Conservation (phyloP, 2,329 filamentous ascomycete species). For the Ceratocystis huliohia region DNA sequence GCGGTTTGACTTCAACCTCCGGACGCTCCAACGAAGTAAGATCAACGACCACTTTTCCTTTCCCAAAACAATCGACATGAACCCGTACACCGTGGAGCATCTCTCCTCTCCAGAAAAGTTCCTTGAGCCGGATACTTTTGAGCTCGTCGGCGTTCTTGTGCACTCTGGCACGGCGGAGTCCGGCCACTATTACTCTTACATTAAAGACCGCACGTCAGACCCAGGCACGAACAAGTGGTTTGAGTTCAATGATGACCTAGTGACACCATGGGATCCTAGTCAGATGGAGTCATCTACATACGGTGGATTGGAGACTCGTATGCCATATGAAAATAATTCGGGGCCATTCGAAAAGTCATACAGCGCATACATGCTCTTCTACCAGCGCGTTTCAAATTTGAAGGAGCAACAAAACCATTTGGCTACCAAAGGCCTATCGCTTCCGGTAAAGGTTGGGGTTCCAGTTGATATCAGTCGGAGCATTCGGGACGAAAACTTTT, state of each 20-base stretch:
- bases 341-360: constrained; percentile 53
- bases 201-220: constrained; percentile 59
- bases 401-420: constrained; percentile 31
- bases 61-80: constrained; percentile 70
- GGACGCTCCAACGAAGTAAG: constrained; percentile 69
- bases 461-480: constrained; percentile 38
- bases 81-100: constrained; percentile 76
- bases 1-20: constrained; percentile 69
- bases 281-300: constrained; percentile 67
- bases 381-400: constrained; percentile 64
- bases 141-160: constrained; percentile 87
- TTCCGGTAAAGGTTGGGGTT: constrained; percentile 34
- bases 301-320: constrained; percentile 52
- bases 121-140: constrained; percentile 61
- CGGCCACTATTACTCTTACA: constrained; percentile 95
- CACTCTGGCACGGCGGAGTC: constrained; percentile 88
- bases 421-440: constrained; percentile 17
- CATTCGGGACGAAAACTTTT: constrained; percentile 59
- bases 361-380: constrained; percentile 98
- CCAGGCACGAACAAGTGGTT: constrained; percentile 51
- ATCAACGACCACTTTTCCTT: constrained; percentile 94
- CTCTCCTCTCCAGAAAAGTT: constrained; percentile 50
- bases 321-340: constrained; percentile 35
- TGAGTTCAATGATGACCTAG: constrained; percentile 87
- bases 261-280: constrained; percentile 59